A percentile compares a stretch with the other conserved stretches of the same genome.
These are phyloP conservation scores for Metschnikowia sp. DNA, from an alignment of 805 yeast genomes.

Conservation along the genomic window DNA sequence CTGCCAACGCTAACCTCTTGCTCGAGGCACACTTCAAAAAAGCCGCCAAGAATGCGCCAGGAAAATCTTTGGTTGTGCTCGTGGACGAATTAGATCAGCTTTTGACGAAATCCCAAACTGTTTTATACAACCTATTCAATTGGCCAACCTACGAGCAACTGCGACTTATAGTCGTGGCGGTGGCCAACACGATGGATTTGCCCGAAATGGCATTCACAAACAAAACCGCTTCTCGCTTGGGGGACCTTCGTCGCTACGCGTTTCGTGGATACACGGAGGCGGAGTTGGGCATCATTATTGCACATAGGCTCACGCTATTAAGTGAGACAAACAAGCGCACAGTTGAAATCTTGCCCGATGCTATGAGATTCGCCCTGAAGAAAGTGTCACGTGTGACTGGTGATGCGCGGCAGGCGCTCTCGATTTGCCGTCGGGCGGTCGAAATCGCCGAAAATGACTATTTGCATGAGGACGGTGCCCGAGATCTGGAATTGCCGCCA, in stretches of 20 bases:
- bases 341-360: constrained; percentile 57
- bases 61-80: constrained; percentile 64
- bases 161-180: constrained; percentile 81
- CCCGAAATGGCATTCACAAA: constrained; percentile 87
- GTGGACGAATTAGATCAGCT: constrained; percentile 94
- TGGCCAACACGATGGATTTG: constrained; percentile 95
- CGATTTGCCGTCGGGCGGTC: constrained; percentile 83
- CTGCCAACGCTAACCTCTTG: constrained; percentile 60
- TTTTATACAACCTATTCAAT: constrained; percentile 93
- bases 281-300: constrained; percentile 73
- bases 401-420: constrained; percentile 91
- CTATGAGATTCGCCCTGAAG: constrained; percentile 87
- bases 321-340: constrained; percentile 37
- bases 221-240: constrained; percentile 88
- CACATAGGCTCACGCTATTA: constrained; percentile 56
- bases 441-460: constrained; percentile 76
- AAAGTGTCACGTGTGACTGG: constrained; percentile 96
- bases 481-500: constrained; percentile 5
- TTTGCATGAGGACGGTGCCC: constrained; percentile 18
- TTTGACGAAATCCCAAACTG: constrained; percentile 75
- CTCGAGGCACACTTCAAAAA: constrained; percentile 64
- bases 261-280: constrained; percentile 84
- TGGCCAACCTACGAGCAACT: constrained; percentile 91
- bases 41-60: constrained; percentile 19
- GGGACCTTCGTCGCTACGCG: constrained; percentile 71